Percentiles rank a stretch among this genome's conserved stretches.
These are phyloP conservation scores for Thelonectria olida DNA, from an alignment of 2,329 filamentous ascomycete species.

Conservation along the genomic window DNA sequence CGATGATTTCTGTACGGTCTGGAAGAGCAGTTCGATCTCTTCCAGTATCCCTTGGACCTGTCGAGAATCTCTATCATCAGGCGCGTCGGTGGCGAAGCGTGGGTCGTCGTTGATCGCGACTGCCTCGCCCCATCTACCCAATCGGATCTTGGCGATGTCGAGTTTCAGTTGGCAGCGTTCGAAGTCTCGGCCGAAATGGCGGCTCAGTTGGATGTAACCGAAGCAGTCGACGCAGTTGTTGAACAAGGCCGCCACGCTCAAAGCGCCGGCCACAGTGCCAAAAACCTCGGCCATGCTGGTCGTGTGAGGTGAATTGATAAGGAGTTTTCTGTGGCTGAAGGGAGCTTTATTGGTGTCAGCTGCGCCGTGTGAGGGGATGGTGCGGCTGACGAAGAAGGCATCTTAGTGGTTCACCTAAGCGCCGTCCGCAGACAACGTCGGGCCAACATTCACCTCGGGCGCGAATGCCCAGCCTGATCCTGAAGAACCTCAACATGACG, in stretches of 20 bases:
- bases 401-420: not conserved
- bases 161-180: too few species aligned
- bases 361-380: not conserved
- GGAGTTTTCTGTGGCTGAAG: not conserved
- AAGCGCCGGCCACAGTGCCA: conserved; percentile 37
- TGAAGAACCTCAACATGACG: not conserved
- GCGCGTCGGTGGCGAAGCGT: conserved; percentile 19
- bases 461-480: too few species aligned
- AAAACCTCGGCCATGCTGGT: conserved; percentile 24
- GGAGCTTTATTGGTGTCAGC: not conserved
- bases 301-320: not conserved
- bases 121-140: too few species aligned
- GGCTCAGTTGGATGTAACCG: too few species aligned
- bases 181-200: too few species aligned
- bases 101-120: too few species aligned
- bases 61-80: conserved; percentile 20
- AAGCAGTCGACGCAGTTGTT: conserved; percentile 45
- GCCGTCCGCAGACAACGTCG: not conserved
- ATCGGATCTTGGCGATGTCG: too few species aligned
- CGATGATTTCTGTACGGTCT: conserved; percentile 36
- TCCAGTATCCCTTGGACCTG: conserved; percentile 32
- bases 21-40: too few species aligned
- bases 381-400: not conserved
- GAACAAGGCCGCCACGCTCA: conserved; percentile 48
- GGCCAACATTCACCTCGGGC: not conserved